Conservation (phyloP, 768 basidiomycete species). For the Stropharia rugosoannulata region DNA sequence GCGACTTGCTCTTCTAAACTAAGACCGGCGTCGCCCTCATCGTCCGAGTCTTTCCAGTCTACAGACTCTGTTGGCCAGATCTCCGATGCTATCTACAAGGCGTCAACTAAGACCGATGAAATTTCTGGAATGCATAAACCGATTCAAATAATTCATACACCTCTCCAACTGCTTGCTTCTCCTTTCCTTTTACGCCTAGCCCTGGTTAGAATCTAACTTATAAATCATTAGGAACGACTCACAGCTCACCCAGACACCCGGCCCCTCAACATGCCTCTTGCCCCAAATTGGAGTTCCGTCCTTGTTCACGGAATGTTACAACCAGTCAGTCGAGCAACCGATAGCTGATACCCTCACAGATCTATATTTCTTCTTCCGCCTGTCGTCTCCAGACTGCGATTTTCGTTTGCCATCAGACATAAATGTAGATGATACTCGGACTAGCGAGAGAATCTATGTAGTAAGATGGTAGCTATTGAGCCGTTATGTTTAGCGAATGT, state of each 20-base stretch:
- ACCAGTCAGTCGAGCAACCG: background rate
- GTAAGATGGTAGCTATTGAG: no score
- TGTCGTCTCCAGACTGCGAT: slow-evolving; percentile 24
- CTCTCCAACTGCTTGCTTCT: slow-evolving; percentile 75
- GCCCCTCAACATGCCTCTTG: slow-evolving; percentile 69
- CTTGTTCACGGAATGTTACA: slow-evolving; percentile 29
- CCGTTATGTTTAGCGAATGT: no score
- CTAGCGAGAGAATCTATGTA: no score
- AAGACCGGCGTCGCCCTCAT: slow-evolving; percentile 36
- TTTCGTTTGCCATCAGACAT: slow-evolving; percentile 30
- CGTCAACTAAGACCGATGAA: background rate
- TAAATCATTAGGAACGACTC: slow-evolving; percentile 16
- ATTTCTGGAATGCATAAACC: slow-evolving; percentile 37
- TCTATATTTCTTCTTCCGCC: slow-evolving; percentile 48
- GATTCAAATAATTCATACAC: slow-evolving; percentile 77
- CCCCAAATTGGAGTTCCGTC: slow-evolving; percentile 69
- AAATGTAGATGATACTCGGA: no score
- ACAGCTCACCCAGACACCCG: slow-evolving; percentile 86
- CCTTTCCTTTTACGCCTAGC: slow-evolving; percentile 73
- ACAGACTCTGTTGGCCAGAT: slow-evolving; percentile 57
- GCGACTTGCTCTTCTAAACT: slow-evolving; percentile 72
- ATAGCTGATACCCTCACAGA: slow-evolving; percentile 36
- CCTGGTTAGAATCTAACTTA: background rate
- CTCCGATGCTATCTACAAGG: slow-evolving; percentile 68
- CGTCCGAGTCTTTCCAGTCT: slow-evolving; percentile 21